These are phyloP conservation scores for Trypanosoma theileri DNA, from an alignment of 208 protist genomes.

Conservation along the genomic window DNA sequence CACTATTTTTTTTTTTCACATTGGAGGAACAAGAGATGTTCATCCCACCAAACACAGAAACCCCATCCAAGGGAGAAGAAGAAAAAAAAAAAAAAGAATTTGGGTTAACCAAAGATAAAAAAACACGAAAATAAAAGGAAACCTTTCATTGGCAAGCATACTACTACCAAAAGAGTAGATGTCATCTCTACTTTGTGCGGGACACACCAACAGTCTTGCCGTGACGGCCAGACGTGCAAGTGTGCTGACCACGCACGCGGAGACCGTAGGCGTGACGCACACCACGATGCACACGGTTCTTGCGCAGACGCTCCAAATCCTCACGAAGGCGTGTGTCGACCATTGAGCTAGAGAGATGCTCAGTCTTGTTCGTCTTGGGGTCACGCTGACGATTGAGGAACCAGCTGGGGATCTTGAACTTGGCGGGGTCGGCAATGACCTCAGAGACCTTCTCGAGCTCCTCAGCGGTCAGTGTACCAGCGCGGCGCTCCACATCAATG, in stretches of 20 bases:
- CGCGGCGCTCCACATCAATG: slow-evolving; percentile 97
- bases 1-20: too few species aligned
- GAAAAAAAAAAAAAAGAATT: background rate
- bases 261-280: slow-evolving; percentile 98
- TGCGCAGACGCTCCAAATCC: slow-evolving; percentile 99
- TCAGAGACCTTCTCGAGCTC: slow-evolving; percentile 98
- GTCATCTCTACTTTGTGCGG: slow-evolving; percentile 64
- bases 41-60: slow-evolving; percentile 4
- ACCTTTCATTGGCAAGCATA: background rate
- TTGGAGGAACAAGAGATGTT: too few species aligned
- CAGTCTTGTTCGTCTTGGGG: slow-evolving; percentile 97
- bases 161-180: slow-evolving; percentile 1
- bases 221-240: slow-evolving; percentile 99
- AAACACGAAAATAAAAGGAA: background rate
- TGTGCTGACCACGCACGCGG: slow-evolving; percentile 99
- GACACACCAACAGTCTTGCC: slow-evolving; percentile 91
- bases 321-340: slow-evolving; percentile 98
- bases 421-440: slow-evolving; percentile 97
- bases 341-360: slow-evolving; percentile 96
- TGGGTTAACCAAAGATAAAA: slow-evolving; percentile 2
- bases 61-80: too few species aligned
- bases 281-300: slow-evolving; percentile 98
- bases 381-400: slow-evolving; percentile 99
- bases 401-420: slow-evolving; percentile 99
- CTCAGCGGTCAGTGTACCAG: slow-evolving; percentile 84